Evolutionary conservation across 2,329 filamentous ascomycete genomes (phyloP).

Genomic region (Fonsecaea pugnacius): DNA sequence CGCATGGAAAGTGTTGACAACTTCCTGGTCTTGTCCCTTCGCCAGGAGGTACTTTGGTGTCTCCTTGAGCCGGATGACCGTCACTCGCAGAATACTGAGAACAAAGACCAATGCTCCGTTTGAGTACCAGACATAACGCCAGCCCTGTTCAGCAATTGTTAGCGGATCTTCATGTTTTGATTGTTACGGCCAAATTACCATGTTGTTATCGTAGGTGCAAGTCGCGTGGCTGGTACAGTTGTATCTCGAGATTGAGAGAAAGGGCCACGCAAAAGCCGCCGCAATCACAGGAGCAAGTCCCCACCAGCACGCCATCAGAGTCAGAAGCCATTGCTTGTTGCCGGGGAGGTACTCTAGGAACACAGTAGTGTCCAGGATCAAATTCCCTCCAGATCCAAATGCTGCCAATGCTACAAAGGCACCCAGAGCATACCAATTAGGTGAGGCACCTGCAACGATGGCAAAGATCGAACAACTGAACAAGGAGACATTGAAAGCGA

Average conservation of each 20-base stretch:
- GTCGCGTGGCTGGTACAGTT: constrained; percentile 41
- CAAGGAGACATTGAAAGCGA: constrained; percentile 70
- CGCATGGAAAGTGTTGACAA: constrained; percentile 66
- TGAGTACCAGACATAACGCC: constrained; percentile 72
- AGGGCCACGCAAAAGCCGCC: constrained; percentile 35
- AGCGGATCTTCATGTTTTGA: neutral
- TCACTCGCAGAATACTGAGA: constrained; percentile 71
- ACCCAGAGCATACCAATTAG: constrained; percentile 55
- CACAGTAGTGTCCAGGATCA: constrained; percentile 50
- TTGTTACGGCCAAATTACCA: constrained; percentile 16
- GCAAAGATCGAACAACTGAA: constrained; percentile 66
- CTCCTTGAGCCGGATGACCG: constrained; percentile 72
- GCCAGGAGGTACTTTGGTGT: constrained; percentile 78
- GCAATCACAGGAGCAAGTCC: constrained; percentile 37
- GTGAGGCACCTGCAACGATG: constrained; percentile 68
- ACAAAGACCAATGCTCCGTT: constrained; percentile 72
- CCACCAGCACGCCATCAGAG: constrained; percentile 45
- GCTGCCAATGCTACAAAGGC: constrained; percentile 33
- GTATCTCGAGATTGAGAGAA: constrained; percentile 29
- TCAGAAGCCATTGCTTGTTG: constrained; percentile 64
- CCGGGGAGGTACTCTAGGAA: constrained; percentile 63
- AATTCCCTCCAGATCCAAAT: constrained; percentile 43
- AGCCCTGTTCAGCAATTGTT: constrained; percentile 57
- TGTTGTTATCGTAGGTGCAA: constrained; percentile 58
- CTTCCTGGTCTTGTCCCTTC: constrained; percentile 70